Conservation (phyloP, 768 basidiomycete species). For the Calocybe gangraenosa region DNA sequence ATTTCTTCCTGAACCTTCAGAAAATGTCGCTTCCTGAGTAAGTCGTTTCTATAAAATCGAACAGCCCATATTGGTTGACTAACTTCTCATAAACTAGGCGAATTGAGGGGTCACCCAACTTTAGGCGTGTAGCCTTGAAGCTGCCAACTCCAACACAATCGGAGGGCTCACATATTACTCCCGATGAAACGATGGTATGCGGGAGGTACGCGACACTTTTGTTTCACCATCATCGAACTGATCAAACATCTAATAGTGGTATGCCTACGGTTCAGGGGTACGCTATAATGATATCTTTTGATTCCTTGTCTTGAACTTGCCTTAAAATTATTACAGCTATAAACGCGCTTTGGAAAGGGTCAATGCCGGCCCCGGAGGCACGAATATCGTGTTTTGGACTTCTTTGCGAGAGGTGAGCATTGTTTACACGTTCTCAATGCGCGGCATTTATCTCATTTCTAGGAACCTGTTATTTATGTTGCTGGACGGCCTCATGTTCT, state of each 20-base stretch:
- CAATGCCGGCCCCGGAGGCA: slow-evolving; percentile 74
- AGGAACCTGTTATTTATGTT: slow-evolving; percentile 94
- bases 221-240: not conserved
- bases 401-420: slow-evolving; percentile 76
- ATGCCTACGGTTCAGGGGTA: slow-evolving; percentile 95
- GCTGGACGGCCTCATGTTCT: slow-evolving; percentile 87
- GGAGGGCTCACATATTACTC: slow-evolving; percentile 18
- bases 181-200: slow-evolving; percentile 62
- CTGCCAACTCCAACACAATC: slow-evolving; percentile 31
- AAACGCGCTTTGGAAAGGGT: slow-evolving; percentile 76
- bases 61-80: not conserved
- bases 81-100: slow-evolving; percentile 42
- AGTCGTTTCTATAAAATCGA: slow-evolving; percentile 20
- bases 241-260: slow-evolving; percentile 44
- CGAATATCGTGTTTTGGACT: slow-evolving; percentile 86
- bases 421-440: not conserved
- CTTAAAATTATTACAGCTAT: slow-evolving; percentile 40
- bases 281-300: slow-evolving; percentile 9
- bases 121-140: slow-evolving; percentile 74
- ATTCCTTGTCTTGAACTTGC: not conserved
- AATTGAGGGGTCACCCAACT: slow-evolving; percentile 93
- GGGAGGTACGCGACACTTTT: slow-evolving; percentile 52
- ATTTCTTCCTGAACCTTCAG: slow-evolving; percentile 91
- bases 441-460: slow-evolving; percentile 7
- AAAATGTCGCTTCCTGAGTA: slow-evolving; percentile 96